Evolutionary conservation across 306 rosid genomes (phyloP), one percentile per base, ranked within the genome.

Genomic region (Delonix regia): DNA sequence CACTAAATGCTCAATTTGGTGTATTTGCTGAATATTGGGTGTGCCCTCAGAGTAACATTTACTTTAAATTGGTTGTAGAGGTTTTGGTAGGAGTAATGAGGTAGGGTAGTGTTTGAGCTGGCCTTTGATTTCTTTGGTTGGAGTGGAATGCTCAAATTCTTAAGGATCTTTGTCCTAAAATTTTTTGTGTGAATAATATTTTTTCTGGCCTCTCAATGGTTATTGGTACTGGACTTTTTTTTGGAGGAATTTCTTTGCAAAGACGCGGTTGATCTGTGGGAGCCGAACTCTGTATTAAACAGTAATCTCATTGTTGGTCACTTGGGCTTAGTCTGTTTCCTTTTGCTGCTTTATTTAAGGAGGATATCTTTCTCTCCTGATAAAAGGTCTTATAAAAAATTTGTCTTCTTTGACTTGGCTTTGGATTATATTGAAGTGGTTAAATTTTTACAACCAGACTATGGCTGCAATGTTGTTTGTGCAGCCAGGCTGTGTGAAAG

Each of bases 401-500:
- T 41, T 75, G 66, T 80, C 30, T 76, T 60, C 2, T 71, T 9
- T 57, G 52, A 70, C 77, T 65, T 72, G 55, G 48, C 77, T 80
- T 47, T 66, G 77, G 62, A 60, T 80, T 76, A 76, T 44, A 44
- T 76, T 75, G 57, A 65, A 44, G 77, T 57, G 70, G 53, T 76
- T 66, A 45, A 71, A 16, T 55, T 72, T 77, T 18, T 66, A 73
- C 42, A 65, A 65, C 47, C 42, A 60, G 51, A 55, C 27, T 8
- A 77, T 52, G 75, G 71, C 55, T 81, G 85, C 71, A 34, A 21
- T 13, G 24, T 51, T 72, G 33, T 38, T 62, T 14, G 14, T 49
- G 71, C 78, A 41, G 59, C 60, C n/a, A 60, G 36, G 30, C 76
- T 67, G 75, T 73, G 65, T 49, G 34, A 48, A 45, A 62, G 27